Evolutionary conservation across 2,329 filamentous ascomycete species (phyloP).

Genomic region (Microcyclospora tardicrescens): DNA sequence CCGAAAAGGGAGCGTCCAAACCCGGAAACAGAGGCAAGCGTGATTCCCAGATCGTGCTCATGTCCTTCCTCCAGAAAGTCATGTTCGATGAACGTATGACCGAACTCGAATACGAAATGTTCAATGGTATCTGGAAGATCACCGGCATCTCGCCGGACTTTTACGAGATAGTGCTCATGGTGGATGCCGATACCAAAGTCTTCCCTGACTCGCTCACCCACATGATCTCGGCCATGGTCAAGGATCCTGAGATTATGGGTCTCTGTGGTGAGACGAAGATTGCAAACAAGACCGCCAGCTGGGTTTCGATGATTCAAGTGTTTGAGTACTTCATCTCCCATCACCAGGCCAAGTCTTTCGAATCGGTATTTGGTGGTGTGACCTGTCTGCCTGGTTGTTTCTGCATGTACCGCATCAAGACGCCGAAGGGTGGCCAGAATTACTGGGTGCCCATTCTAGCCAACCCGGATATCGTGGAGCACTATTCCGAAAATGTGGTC

Average conservation of each 20-base stretch:
- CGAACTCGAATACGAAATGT: constrained; percentile 98
- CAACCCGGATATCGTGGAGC: constrained; percentile 96
- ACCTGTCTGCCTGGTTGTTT: constrained; percentile 97
- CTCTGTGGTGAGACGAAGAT: constrained; percentile 99
- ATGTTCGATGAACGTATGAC: constrained; percentile 99
- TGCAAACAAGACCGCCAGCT: constrained; percentile 88
- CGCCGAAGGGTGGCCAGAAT: constrained; percentile 94
- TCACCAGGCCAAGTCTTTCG: constrained; percentile 91
- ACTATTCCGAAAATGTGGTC: constrained; percentile 98
- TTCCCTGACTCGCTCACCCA: constrained; percentile 97
- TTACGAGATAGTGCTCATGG: constrained; percentile 97
- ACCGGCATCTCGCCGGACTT: constrained; percentile 97
- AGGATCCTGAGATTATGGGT: constrained; percentile 98
- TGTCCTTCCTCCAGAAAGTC: constrained; percentile 99
- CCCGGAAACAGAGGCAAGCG: constrained; percentile 96
- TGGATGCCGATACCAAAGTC: constrained; percentile 97
- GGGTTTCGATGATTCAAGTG: constrained; percentile 96
- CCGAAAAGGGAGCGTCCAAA: constrained; percentile 68
- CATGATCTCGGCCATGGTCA: constrained; percentile 98
- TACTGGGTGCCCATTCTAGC: constrained; percentile 99
- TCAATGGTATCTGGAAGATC: constrained; percentile 97
- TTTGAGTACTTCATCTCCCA: constrained; percentile 99
- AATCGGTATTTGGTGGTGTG: constrained; percentile 96
- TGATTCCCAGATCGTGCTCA: constrained; percentile 96
- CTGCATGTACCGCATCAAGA: constrained; percentile 99